Percentiles rank a stretch among this genome's conserved stretches.
phyloP scores from a whole-genome alignment of 176 grass and related monocot species.

The Aegilops bicornis region DNA sequence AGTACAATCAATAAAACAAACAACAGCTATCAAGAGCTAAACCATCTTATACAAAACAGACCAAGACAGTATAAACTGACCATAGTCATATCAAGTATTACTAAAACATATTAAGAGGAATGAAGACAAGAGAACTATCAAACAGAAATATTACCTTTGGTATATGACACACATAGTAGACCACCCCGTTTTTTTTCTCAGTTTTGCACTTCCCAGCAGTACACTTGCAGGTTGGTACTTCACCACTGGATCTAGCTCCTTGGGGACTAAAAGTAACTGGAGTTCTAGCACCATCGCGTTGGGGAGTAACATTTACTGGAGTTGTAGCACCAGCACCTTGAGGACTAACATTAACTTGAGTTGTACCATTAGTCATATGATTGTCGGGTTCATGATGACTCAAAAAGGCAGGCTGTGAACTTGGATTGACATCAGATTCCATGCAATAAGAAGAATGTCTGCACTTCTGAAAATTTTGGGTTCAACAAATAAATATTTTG shows the following conservation, averaged over 20 bases:
- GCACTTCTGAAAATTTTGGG: slow-evolving; percentile 47
- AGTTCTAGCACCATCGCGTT: background rate
- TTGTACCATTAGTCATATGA: background rate
- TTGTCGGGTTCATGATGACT: slow-evolving; percentile 14
- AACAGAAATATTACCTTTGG: slow-evolving; percentile 49
- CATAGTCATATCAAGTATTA: background rate
- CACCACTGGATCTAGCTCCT: slow-evolving; percentile 16
- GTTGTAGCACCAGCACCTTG: background rate
- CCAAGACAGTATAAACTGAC: background rate
- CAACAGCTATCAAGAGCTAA: slow-evolving; percentile 15
- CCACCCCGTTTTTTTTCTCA: background rate
- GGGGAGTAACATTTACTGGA: slow-evolving; percentile 29
- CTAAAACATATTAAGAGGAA: background rate
- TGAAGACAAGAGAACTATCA: background rate
- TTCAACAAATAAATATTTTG: slow-evolving; percentile 19
- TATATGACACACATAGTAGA: slow-evolving; percentile 57
- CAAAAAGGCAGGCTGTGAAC: slow-evolving; percentile 12
- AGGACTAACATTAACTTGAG: slow-evolving; percentile 31
- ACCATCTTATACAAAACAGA: slow-evolving; percentile 16
- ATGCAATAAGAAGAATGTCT: slow-evolving; percentile 30
- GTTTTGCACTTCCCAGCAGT: slow-evolving; percentile 49
- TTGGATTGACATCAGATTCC: slow-evolving; percentile 15
- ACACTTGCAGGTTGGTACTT: slow-evolving; percentile 47
- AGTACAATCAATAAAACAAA: slow-evolving; percentile 7
- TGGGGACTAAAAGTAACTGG: slow-evolving; percentile 27